Conservation (phyloP, 73 alveolate species). For the Paramecium tetraurelia region DNA sequence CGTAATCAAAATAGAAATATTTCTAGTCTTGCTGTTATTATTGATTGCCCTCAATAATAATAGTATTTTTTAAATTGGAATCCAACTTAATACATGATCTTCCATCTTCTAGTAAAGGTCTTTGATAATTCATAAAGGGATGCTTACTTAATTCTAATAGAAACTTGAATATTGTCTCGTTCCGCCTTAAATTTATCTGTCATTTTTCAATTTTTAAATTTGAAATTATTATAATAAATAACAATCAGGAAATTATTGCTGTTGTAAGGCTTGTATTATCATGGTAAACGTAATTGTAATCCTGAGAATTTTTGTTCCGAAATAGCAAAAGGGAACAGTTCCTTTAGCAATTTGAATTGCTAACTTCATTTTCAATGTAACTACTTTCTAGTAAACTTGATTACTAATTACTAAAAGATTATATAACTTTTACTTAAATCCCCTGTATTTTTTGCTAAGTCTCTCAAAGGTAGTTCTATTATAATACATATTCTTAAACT, state of each 20-base stretch:
- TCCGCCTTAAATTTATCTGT: background rate
- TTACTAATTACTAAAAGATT: background rate
- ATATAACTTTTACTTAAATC: background rate
- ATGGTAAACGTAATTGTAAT: background rate
- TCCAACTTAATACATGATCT: constrained; percentile 18
- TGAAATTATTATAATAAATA: background rate
- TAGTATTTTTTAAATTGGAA: constrained; percentile 30
- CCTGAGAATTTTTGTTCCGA: background rate
- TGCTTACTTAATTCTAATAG: constrained; percentile 19
- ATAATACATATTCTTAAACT: background rate
- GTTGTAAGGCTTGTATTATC: background rate
- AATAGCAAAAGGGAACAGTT: background rate
- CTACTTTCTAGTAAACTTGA: background rate
- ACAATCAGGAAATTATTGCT: constrained; percentile 23
- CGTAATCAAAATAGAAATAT: constrained; percentile 42
- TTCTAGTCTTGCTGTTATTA: background rate
- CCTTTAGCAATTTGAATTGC: background rate
- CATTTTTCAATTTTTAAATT: constrained; percentile 12
- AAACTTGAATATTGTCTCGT: constrained; percentile 39
- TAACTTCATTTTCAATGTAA: background rate
- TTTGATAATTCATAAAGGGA: background rate
- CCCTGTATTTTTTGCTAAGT: background rate
- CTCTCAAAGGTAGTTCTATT: constrained; percentile 14
- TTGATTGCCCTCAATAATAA: constrained; percentile 6
- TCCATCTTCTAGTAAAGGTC: constrained; percentile 15